Conservation (phyloP, 768 basidiomycete species). For the Amanita jacksonii region DNA sequence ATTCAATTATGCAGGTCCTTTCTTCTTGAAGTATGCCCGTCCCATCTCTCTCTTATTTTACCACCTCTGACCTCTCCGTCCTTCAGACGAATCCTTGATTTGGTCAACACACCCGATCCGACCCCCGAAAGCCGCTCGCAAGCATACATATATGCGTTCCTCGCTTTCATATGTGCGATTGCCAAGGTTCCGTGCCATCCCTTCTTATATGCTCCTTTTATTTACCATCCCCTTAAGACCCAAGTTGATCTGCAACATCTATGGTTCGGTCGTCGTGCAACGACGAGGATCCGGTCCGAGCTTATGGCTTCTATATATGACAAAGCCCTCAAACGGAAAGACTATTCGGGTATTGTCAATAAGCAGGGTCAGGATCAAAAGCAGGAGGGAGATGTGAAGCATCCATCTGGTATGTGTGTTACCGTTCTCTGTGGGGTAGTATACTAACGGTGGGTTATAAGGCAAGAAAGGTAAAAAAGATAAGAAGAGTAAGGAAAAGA, state of each 20-base stretch:
- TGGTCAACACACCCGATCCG: constrained; percentile 33
- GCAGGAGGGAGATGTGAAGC: neutral
- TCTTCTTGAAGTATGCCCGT: constrained; percentile 62
- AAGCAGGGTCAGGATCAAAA: constrained; percentile 21
- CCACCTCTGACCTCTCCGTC: neutral
- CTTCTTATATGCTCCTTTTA: neutral
- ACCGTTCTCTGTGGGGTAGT: neutral
- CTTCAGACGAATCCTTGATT: constrained; percentile 46
- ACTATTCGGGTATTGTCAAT: constrained; percentile 69
- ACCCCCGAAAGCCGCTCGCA: constrained; percentile 40
- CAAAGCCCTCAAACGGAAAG: constrained; percentile 76
- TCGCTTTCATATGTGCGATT: constrained; percentile 57
- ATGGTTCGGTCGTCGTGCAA: constrained; percentile 73
- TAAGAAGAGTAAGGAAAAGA: constrained; percentile 1
- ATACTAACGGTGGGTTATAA: neutral
- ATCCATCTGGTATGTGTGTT: neutral
- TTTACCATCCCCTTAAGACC: constrained; percentile 24
- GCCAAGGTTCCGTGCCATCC: constrained; percentile 32
- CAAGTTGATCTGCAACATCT: constrained; percentile 67
- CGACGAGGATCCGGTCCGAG: constrained; percentile 63
- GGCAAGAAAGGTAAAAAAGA: constrained; percentile 6
- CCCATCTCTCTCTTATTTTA: neutral
- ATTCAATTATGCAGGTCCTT: constrained; percentile 76
- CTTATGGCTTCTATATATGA: constrained; percentile 85
- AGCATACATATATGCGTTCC: constrained; percentile 73